Base-by-base conservation (phyloP, 1,284 basidiomycete genomes). In the Pascua guehoae region DNA sequence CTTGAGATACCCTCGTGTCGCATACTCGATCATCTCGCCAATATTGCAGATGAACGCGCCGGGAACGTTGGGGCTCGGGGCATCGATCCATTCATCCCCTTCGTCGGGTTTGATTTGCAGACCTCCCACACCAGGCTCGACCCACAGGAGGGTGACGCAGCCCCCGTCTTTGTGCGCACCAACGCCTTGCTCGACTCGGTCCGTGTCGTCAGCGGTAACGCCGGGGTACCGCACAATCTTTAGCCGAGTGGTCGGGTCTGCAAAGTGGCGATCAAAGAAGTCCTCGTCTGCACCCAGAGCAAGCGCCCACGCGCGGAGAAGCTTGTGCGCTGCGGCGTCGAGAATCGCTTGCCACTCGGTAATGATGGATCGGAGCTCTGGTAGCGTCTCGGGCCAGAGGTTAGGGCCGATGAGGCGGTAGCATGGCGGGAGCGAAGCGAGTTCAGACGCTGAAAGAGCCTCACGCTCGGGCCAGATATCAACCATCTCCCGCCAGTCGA, bases 31-130 rank as follows among this genome's bases (percentile, higher is more conserved):
- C 65, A 73, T 73, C 54, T 88, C 88, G 2, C 87, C 88, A 49
- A 89, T 83, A 64, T 84, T 84, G 40, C 85, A 79, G 9, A 91
- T 86, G 62, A 89, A 86, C 1, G 87, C 88, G 2, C 83, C 83
- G 0, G 84, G 83, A 43, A 86, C 82, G 9, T 40, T 43, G 5
- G 47, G 53, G 4, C 16, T 44, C 1, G 85, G 84, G 0, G 83
- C 87, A 51, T 88, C 85, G 51, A 89, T 86, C 88, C 87, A 88
- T 54, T 84, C 77, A 0, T 87, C 87, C 17, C 47, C 51, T 12
- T 47, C 45, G 5, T 41, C 41, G 0, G 47, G 49, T 37, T 53
- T 51, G 12, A 61, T 46, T 41, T 61, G 60, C 47, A 62, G 51
- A 2, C 60, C 60, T 1, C 45, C 53, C 0, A 41, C 44, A 0